Conservation (phyloP, 495 filamentous ascomycete genomes). For the Elasticomyces elasticus region DNA sequence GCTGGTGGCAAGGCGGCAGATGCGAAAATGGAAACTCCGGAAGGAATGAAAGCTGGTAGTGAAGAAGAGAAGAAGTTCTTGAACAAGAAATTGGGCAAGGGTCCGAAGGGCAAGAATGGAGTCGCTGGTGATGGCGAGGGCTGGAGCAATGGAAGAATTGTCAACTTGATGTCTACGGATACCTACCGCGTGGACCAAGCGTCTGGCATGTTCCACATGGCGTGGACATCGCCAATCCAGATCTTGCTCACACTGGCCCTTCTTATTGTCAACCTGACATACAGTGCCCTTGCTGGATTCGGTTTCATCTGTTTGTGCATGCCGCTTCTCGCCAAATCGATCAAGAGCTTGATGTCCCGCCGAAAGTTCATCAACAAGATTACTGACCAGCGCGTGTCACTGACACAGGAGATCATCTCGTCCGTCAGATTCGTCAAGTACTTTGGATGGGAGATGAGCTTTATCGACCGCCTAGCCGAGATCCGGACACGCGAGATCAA, state of each 20-base stretch:
- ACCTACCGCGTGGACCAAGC: slow-evolving; percentile 83
- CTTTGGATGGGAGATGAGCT: slow-evolving; percentile 88
- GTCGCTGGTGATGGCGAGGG: slow-evolving; percentile 60
- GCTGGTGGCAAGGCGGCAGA: slow-evolving; percentile 31
- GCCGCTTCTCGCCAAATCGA: slow-evolving; percentile 61
- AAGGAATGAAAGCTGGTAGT: slow-evolving; percentile 30
- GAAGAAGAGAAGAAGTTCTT: slow-evolving; percentile 40
- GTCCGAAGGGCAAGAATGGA: slow-evolving; percentile 34
- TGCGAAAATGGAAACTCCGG: slow-evolving; percentile 22
- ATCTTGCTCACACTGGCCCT: slow-evolving; percentile 68
- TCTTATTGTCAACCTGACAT: slow-evolving; percentile 73
- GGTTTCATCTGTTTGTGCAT: slow-evolving; percentile 67
- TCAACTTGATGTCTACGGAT: slow-evolving; percentile 89
- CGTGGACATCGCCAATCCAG: slow-evolving; percentile 74
- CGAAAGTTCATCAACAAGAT: slow-evolving; percentile 77
- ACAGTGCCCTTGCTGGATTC: slow-evolving; percentile 83
- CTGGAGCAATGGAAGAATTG: slow-evolving; percentile 83
- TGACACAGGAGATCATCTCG: slow-evolving; percentile 88
- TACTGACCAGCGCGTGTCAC: slow-evolving; percentile 78
- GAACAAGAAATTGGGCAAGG: slow-evolving; percentile 35
- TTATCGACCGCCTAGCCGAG: slow-evolving; percentile 61
- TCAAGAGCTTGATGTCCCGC: slow-evolving; percentile 58
- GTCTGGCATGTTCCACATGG: slow-evolving; percentile 75
- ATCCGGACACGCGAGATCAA: slow-evolving; percentile 66
- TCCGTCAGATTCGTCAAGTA: slow-evolving; percentile 91